Percentiles rank a stretch among this genome's conserved stretches.
Conservation (phyloP, 179 eudicot species). For the Silene noctiflora region DNA sequence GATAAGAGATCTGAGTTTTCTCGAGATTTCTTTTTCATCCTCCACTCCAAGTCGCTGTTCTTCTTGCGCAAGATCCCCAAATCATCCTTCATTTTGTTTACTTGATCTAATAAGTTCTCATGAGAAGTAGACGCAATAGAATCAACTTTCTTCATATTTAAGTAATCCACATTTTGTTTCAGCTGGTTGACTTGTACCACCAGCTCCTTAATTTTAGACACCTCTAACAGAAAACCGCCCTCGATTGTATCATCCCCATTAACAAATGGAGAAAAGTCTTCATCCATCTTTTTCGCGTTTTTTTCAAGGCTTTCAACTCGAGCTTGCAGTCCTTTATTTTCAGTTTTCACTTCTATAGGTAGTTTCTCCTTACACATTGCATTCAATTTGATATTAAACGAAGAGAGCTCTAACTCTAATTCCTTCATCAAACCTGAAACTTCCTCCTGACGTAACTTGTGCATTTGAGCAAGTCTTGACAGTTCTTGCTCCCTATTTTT, state of each 20-base stretch:
- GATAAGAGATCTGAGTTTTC: conserved; percentile 28
- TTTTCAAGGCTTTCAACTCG: conserved; percentile 33
- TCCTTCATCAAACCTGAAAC: conserved; percentile 27
- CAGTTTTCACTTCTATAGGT: conserved; percentile 12
- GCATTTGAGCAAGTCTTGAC: conserved; percentile 19
- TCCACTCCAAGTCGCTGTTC: conserved; percentile 32
- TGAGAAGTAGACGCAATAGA: conserved; percentile 11
- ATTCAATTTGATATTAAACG: conserved; percentile 23
- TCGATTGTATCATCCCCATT: conserved; percentile 15
- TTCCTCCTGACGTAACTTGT: conserved; percentile 27
- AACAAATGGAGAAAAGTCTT: conserved; percentile 10
- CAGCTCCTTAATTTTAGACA: conserved; percentile 21
- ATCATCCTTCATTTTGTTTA: conserved; percentile 38
- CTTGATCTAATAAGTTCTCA: conserved; percentile 28
- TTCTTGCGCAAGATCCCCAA: conserved; percentile 26
- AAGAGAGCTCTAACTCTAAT: conserved; percentile 28
- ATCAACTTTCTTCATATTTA: conserved; percentile 21
- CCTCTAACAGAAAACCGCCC: conserved; percentile 19
- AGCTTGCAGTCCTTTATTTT: conserved; percentile 30
- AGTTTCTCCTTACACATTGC: conserved; percentile 17
- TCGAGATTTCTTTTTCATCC: conserved; percentile 32
- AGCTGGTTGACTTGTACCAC: conserved; percentile 29
- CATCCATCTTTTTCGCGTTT: conserved; percentile 27
- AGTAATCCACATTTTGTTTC: conserved; percentile 31
- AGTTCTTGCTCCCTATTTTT: conserved; percentile 27